A percentile compares a stretch with the other conserved stretches of the same genome.
Conservation (phyloP, 331 rosid species). For the Quercus phellos region DNA sequence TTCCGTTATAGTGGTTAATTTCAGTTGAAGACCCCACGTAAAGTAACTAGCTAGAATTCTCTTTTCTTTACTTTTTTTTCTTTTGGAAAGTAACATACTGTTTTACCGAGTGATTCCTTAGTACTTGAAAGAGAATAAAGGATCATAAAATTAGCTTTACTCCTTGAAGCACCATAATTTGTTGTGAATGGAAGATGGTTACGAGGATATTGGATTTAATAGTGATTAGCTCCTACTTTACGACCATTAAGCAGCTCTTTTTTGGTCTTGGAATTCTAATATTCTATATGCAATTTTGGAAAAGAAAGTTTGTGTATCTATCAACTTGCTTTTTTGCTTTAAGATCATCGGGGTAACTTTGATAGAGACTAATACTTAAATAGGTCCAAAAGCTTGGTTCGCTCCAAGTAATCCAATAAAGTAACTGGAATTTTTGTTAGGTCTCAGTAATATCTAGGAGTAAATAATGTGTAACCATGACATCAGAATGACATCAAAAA, state of each 20-base stretch:
- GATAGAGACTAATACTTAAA: constrained; percentile 34
- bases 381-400: constrained; percentile 43
- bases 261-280: neutral
- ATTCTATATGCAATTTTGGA: neutral
- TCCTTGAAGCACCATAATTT: constrained; percentile 24
- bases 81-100: constrained; percentile 26
- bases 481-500: constrained; percentile 33
- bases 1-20: constrained; percentile 73
- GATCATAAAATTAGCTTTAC: constrained; percentile 40
- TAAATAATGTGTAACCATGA: constrained; percentile 35
- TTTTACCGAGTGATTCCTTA: constrained; percentile 27
- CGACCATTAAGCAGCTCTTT: constrained; percentile 26
- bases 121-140: constrained; percentile 22
- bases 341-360: constrained; percentile 38
- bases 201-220: neutral
- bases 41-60: constrained; percentile 1
- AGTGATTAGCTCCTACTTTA: constrained; percentile 35
- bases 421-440: neutral
- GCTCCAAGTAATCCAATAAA: constrained; percentile 3
- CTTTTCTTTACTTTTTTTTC: neutral
- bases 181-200: constrained; percentile 27
- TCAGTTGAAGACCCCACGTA: constrained; percentile 50
- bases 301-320: constrained; percentile 22
- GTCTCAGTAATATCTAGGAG: neutral
- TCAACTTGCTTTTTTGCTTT: constrained; percentile 37